Evolutionary conservation across 257 asterid genomes (phyloP).

Genomic region (Solanum boliviense): DNA sequence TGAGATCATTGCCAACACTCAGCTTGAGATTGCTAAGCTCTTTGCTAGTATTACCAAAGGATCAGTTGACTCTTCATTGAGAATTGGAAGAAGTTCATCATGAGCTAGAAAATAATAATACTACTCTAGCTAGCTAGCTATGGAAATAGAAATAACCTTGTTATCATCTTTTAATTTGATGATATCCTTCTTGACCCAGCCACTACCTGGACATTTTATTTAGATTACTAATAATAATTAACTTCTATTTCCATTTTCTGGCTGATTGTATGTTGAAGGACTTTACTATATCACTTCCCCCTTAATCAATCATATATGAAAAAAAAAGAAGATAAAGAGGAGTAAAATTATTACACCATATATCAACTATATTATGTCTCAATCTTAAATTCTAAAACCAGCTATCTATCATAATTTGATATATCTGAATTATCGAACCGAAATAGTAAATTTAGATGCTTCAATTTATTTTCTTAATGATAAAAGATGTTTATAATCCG

Average conservation of each 20-base stretch:
- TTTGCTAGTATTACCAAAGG: constrained; percentile 34
- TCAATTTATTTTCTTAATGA: not conserved
- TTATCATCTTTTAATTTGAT: not conserved
- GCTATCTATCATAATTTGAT: not conserved
- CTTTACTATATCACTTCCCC: not conserved
- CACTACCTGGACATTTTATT: not conserved
- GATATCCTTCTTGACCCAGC: not conserved
- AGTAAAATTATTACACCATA: not conserved
- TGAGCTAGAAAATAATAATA: not conserved
- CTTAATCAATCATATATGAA: not conserved
- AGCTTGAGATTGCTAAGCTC: constrained; percentile 62
- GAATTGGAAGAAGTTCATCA: constrained; percentile 32
- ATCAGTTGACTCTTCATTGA: constrained; percentile 31
- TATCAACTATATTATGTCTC: not conserved
- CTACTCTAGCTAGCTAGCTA: not conserved
- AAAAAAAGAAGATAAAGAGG: not conserved
- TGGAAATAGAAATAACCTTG: not conserved
- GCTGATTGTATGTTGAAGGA: not conserved
- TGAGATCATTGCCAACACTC: constrained; percentile 67
- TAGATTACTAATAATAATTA: not conserved
- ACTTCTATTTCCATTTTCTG: not conserved
- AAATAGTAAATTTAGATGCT: not conserved
- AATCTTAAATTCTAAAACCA: no score
- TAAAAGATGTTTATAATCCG: no score
- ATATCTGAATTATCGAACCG: not conserved